Evolutionary conservation across 257 asterid species (phyloP).

Genomic region (Solanum pimpinellifolium): DNA sequence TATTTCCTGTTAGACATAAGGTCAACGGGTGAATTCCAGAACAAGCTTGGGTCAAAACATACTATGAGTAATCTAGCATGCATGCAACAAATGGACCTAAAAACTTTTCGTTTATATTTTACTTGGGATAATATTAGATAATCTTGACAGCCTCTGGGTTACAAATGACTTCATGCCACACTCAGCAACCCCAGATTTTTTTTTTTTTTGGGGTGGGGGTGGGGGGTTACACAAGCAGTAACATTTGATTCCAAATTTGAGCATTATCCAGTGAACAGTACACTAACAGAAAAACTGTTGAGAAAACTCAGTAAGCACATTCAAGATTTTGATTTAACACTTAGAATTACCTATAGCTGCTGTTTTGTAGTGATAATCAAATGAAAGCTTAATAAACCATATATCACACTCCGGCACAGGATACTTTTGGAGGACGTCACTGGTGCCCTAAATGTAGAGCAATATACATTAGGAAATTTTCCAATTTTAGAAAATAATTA

Average conservation of each 20-base stretch:
- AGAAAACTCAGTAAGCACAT: not conserved
- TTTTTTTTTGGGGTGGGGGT: no score
- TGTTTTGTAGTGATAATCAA: constrained; percentile 70
- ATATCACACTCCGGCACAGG: constrained; percentile 98
- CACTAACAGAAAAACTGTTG: not conserved
- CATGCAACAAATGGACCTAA: not conserved
- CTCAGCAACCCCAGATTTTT: not conserved
- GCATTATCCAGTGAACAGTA: not conserved
- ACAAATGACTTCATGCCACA: not conserved
- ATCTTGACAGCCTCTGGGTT: not conserved
- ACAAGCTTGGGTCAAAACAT: not conserved
- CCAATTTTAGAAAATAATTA: not conserved
- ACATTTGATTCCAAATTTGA: not conserved
- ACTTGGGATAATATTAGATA: not conserved
- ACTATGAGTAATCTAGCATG: not conserved
- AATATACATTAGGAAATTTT: not conserved
- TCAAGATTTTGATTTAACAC: not conserved
- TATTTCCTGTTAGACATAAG: constrained; percentile 44
- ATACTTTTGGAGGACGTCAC: constrained; percentile 88
- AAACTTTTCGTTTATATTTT: not conserved
- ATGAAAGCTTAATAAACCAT: constrained; percentile 96
- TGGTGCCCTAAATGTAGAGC: constrained; percentile 60
- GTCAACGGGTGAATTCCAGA: not conserved
- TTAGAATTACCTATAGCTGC: constrained; percentile 64
- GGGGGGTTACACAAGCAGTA: not conserved